Base-by-base conservation (phyloP, 202 grass and related monocot genomes). In the Carex arenaria region DNA sequence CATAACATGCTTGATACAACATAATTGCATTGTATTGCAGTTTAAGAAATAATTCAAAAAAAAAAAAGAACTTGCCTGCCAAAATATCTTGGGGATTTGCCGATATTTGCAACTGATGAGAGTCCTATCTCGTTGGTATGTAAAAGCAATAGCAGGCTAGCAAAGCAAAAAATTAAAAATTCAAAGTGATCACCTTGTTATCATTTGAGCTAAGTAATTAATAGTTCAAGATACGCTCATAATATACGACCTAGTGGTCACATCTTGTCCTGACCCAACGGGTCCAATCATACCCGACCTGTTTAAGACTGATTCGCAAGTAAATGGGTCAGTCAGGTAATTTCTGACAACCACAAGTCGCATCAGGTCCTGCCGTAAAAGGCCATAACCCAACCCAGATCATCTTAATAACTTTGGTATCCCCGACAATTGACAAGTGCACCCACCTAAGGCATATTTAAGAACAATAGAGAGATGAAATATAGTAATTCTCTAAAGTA, bases 61-160 rank as follows among this genome's bases (percentile, higher is more conserved):
- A 67, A 69, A 85, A n/a, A 72, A 64, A 85, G 15, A 72, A 49
- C 61, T 76, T 71, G 94, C 96, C 93, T 99, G 96, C 81, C 80
- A 92, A 90, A 90, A 95, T 85, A 80, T 88, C 88, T 99, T 95
- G 19, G 85, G 52, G 0, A 86, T 83, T 59, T 90, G 71, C 80
- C 91, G 89, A 81, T 99, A 99, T 88, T 95, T 99, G 88, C 96
- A 99, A 64, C 89, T 86, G 86, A 99, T 45, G 72, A 99, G 85
- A 42, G 79, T 51, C 78, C 85, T 82, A 82, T 95, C 87, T 76
- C 88, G 87, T 80, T 82, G 87, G 85, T 95, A 99, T 26, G 93
- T 87, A 76, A 99, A 99, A 79, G 93, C 91, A 61, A 99, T 99
- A 88, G 84, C 85, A 83, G 94, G 91, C 96, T 99, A 82, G 86